phyloP scores from a whole-genome alignment of 176 grass and related monocot genomes.

The Cymbopogon citratus region DNA sequence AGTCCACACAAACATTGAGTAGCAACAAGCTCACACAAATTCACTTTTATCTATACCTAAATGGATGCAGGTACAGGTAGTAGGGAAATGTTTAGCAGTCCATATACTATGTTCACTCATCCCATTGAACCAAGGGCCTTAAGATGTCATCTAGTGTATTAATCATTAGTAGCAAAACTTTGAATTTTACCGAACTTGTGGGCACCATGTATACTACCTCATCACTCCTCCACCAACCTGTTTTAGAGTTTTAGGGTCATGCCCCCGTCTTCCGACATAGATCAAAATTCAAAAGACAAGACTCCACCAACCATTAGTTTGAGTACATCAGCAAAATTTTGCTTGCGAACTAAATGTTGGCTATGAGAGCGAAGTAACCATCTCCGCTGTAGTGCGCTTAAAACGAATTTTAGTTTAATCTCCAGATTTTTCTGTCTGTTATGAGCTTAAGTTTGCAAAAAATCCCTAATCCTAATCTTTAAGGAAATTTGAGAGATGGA shows the following conservation, averaged over 20 bases:
- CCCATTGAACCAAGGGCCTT: not conserved
- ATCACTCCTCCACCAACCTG: not conserved
- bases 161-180: slow-evolving; percentile 2
- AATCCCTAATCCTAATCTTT: too few relatives aligned
- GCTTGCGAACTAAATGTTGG: not conserved
- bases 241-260: not conserved
- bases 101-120: not conserved
- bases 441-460: not conserved
- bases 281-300: not conserved
- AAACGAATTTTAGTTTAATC: not conserved
- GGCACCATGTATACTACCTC: not conserved
- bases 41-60: not conserved
- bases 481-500: too few relatives aligned
- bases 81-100: not conserved
- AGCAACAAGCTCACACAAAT: not conserved
- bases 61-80: not conserved
- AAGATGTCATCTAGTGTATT: not conserved
- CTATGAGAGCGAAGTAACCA: not conserved
- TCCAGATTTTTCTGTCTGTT: not conserved
- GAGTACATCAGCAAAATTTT: not conserved
- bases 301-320: not conserved
- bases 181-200: not conserved
- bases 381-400: not conserved
- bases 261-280: not conserved
- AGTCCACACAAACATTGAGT: not conserved